Conservation (phyloP, 2,329 filamentous ascomycete species). For the Sclerotinia borealis region DNA sequence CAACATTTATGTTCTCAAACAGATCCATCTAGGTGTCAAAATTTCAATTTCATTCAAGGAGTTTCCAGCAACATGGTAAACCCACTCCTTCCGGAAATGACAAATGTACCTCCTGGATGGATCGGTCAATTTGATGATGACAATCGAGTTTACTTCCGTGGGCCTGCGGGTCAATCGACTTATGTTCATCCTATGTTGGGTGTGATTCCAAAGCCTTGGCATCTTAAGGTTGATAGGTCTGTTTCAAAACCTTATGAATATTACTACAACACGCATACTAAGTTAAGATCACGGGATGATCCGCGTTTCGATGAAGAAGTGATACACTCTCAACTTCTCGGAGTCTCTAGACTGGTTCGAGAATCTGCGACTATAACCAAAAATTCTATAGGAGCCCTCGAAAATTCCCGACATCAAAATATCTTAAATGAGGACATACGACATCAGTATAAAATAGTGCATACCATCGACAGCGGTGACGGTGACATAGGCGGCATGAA, state of each 20-base stretch:
- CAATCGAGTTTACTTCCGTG: slow-evolving; percentile 5
- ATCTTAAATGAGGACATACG: slow-evolving; percentile 13
- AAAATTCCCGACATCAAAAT: slow-evolving; percentile 4
- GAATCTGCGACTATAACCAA: slow-evolving; percentile 11
- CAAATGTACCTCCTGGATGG: not conserved
- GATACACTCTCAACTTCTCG: not conserved
- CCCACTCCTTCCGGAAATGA: not conserved
- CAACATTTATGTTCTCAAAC: not conserved
- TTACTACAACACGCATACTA: slow-evolving; percentile 7
- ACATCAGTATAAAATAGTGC: slow-evolving; percentile 21
- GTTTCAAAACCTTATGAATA: not conserved
- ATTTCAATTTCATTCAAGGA: not conserved
- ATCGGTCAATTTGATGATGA: not conserved
- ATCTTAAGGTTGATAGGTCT: slow-evolving; percentile 8
- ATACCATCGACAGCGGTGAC: slow-evolving; percentile 23
- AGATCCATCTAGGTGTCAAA: not conserved
- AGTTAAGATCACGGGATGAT: not conserved
- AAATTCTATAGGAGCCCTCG: not conserved
- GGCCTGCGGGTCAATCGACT: not conserved
- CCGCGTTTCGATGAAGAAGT: slow-evolving; percentile 12
- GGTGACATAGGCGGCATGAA: slow-evolving; percentile 28
- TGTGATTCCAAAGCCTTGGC: slow-evolving; percentile 14
- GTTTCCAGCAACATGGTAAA: not conserved
- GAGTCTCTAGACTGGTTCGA: slow-evolving; percentile 6
- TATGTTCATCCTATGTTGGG: slow-evolving; percentile 11